Evolutionary conservation across 371 early-diverging fungal species (phyloP).

Genomic region (Funneliformis caledonium): DNA sequence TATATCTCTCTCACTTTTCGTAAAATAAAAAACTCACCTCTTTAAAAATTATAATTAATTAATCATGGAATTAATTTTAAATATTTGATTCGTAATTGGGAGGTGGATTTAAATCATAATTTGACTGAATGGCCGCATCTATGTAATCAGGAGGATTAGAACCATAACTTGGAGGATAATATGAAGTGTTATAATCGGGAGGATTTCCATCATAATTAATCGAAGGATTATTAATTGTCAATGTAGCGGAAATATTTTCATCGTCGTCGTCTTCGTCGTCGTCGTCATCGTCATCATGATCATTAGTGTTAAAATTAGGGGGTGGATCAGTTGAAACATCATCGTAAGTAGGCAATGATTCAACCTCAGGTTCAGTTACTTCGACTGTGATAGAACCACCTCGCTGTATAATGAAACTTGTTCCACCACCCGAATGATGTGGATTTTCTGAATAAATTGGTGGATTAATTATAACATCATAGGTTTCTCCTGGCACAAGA

Average conservation of each 20-base stretch:
- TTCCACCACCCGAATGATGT: background rate
- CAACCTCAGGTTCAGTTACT: background rate
- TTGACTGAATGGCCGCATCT: background rate
- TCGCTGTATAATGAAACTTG: background rate
- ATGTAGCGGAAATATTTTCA: background rate
- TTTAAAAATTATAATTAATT: background rate
- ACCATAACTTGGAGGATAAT: background rate
- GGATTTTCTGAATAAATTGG: background rate
- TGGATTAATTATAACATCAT: background rate
- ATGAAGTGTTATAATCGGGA: background rate
- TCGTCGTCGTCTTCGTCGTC: background rate
- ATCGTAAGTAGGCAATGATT: background rate
- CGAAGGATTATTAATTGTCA: background rate
- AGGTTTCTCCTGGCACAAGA: background rate
- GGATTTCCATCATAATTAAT: background rate
- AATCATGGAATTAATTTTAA: too few relatives aligned
- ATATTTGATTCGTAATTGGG: background rate
- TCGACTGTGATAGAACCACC: background rate
- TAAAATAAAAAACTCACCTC: background rate
- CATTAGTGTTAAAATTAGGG: background rate
- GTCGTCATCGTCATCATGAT: background rate
- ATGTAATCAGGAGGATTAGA: background rate
- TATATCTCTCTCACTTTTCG: too few relatives aligned
- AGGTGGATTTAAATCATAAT: background rate
- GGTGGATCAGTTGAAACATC: background rate